Percentiles rank a stretch among this genome's conserved stretches.
These are phyloP conservation scores for Picea glauca DNA, from an alignment of 75 land plant species.

Conservation along the genomic window DNA sequence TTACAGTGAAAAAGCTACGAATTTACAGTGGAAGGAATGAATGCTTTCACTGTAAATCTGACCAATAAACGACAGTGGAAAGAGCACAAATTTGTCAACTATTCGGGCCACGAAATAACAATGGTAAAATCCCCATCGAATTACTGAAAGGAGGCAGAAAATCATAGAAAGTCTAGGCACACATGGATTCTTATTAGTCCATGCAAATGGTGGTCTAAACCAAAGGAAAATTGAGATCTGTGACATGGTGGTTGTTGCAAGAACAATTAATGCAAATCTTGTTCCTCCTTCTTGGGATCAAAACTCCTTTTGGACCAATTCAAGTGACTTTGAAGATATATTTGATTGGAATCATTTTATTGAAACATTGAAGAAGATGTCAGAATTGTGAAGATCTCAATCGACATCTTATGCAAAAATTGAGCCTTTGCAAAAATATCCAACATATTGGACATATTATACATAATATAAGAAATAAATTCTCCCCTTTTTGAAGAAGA, in stretches of 20 bases:
- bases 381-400: slow-evolving; percentile 54
- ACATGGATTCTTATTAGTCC: slow-evolving; percentile 71
- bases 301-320: slow-evolving; percentile 89
- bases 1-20: too few relatives aligned
- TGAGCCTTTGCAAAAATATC: slow-evolving; percentile 64
- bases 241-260: slow-evolving; percentile 96
- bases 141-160: too few relatives aligned
- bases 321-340: slow-evolving; percentile 89
- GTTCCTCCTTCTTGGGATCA: slow-evolving; percentile 88
- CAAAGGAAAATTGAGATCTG: slow-evolving; percentile 98
- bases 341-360: slow-evolving; percentile 36
- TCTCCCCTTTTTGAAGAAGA: too few relatives aligned
- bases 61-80: too few relatives aligned
- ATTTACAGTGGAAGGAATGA: too few relatives aligned
- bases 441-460: too few relatives aligned
- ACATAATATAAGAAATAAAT: too few relatives aligned
- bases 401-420: slow-evolving; percentile 37
- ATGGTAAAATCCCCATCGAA: too few relatives aligned
- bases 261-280: slow-evolving; percentile 88
- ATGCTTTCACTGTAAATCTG: too few relatives aligned
- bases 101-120: too few relatives aligned
- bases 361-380: slow-evolving; percentile 50
- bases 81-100: too few relatives aligned
- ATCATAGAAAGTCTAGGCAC: slow-evolving; percentile 9
- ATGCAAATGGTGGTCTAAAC: slow-evolving; percentile 94